Base-by-base conservation (phyloP, 176 grass and related monocot species). In the Triticum dicoccoides region DNA sequence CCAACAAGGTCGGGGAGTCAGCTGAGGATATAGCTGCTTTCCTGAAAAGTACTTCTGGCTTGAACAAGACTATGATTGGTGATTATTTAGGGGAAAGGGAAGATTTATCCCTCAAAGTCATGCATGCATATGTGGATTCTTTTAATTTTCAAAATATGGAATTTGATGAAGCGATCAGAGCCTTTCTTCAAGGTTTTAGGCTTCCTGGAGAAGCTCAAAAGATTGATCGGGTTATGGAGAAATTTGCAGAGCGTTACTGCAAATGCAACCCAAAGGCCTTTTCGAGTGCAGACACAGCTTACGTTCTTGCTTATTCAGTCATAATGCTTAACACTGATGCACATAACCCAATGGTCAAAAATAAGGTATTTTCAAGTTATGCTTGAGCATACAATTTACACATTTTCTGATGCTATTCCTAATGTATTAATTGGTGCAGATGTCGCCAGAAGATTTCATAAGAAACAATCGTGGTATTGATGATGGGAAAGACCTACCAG, bases 201-300 rank as follows among this genome's bases (percentile, higher is more conserved):
- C 93, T 99, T 87, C 97, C 97, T 85, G 94, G 97, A 82, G 97
- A 99, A 82, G 97, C 97, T 83, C 97, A 99, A 86, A 99, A 99
- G 83, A 99, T 99, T 47, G 97, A 99, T 83, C 77, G 97, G 35
- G 92, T 99, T 63, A 94, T 99, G 94, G 94, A 97, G 80, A 99
- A 99, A 84, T 99, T 99, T 91, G 90, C 94, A 83, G 97, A 94
- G 62, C 92, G 90, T 65, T 99, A 93, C 73, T 93, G 94, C 77
- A 99, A 97, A 92, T 99, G 97, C 81, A 99, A 99, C 81, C 89
- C 97, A 74, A 96, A 94, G 76, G 90, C 80, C 15, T 99, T 99
- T 91, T 94, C 86, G 56, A 99, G 97, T 89, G 97, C 97, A 84
- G 97, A 99, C 90, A 97, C 97, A 76, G 97, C 97, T 83, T 99